Evolutionary conservation across 805 yeast species (phyloP), one percentile per base, ranked within the genome.

Genomic region (Phaffomyces thermotolerans): DNA sequence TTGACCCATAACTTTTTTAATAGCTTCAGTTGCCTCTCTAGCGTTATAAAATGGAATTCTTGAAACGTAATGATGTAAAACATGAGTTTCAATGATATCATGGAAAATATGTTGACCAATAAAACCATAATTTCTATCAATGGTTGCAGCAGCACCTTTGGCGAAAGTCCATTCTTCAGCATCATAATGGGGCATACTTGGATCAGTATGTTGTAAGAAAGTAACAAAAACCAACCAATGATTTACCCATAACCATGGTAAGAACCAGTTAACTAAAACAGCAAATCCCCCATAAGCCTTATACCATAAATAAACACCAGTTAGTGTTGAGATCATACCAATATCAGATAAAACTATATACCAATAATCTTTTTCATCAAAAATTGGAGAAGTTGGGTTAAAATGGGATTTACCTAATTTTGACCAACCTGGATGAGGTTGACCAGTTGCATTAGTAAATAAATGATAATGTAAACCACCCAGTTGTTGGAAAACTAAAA

Each of bases 11-110:
- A 83, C 93, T 64, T 79, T 77, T 68, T 81, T 79, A 65, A 87
- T 81, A 44, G 85, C 91, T 45, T 68, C 87, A 47, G 86, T 73
- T 39, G 84, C 93, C 58, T 77, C 79, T 62, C 91, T 73, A 24
- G 82, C 95, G 54, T 85, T 81, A 73, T 87, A 87, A 69, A 86
- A 86, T 37, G 95, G 95, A 53, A 87, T 84, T 64, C 95, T 72
- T 12, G 90, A 81, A 50, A 77, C 80, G 64, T 76, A 87, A 67
- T 87, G 95, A 68, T 87, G 95, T 56, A 83, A 72, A 41, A 87
- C 95, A 62, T 87, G 95, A 42, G 95, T 87, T 68, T 87, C 95
- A 58, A 86, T 85, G 58, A 87, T 87, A 63, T 84, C 95, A 65
- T 87, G 95, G 79, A 86, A 82, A 57, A 85, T 70, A 72, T 78